Conservation (phyloP, 495 filamentous ascomycete species). For the Tuber microsphaerosporum region DNA sequence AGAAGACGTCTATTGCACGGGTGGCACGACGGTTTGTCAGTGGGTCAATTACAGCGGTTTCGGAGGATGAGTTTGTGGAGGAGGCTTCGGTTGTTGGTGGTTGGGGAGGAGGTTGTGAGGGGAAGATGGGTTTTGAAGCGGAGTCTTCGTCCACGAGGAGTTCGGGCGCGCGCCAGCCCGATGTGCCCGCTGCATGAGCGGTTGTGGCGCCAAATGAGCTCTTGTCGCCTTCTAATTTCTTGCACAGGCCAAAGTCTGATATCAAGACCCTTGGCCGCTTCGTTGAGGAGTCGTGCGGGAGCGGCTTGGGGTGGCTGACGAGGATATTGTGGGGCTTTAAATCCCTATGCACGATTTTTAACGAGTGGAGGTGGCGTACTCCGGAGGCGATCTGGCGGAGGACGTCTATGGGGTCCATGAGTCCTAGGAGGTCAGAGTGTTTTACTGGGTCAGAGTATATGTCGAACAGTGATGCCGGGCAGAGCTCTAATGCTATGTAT, state of each 20-base stretch:
- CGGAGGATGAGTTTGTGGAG: slow-evolving; percentile 49
- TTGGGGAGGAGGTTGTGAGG: slow-evolving; percentile 23
- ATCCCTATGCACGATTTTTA: slow-evolving; percentile 94
- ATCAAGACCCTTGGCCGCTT: slow-evolving; percentile 73
- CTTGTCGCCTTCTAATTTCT: slow-evolving; percentile 92
- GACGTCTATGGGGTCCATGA: slow-evolving; percentile 56
- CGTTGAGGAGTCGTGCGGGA: slow-evolving; percentile 46
- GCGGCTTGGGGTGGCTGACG: slow-evolving; percentile 53
- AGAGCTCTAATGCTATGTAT: slow-evolving; percentile 95
- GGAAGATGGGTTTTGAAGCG: slow-evolving; percentile 26
- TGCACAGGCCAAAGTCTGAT: slow-evolving; percentile 95
- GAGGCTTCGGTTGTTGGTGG: slow-evolving; percentile 45
- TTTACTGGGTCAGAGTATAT: slow-evolving; percentile 64
- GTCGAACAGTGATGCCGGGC: slow-evolving; percentile 85
- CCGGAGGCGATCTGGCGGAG: slow-evolving; percentile 81
- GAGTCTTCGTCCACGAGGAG: slow-evolving; percentile 73
- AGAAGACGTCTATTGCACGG: slow-evolving; percentile 93
- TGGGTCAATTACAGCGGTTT: slow-evolving; percentile 56
- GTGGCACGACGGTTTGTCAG: slow-evolving; percentile 75
- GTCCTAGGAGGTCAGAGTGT: slow-evolving; percentile 52
- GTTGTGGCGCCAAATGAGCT: slow-evolving; percentile 93
- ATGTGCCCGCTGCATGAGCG: slow-evolving; percentile 67
- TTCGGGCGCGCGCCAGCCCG: slow-evolving; percentile 93
- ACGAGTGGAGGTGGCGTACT: slow-evolving; percentile 76
- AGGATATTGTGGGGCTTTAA: slow-evolving; percentile 97